These are phyloP conservation scores for Incumbomyces lentus DNA, from an alignment of 2,329 filamentous ascomycete species.

Conservation along the genomic window DNA sequence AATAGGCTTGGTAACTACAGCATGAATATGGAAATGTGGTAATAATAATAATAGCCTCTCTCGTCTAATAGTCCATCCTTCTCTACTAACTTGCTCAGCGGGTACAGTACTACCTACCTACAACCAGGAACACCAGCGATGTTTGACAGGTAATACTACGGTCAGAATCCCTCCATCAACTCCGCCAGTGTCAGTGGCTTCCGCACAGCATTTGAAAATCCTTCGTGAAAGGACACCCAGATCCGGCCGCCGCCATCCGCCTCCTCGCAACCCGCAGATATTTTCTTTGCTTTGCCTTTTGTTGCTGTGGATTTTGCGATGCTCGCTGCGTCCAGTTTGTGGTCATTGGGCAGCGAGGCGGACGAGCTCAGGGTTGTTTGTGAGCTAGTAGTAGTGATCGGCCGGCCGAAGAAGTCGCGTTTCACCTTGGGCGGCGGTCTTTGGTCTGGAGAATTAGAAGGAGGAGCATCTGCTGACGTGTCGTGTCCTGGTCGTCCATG, in stretches of 20 bases:
- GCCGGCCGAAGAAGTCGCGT: conserved; percentile 75
- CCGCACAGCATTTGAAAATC: conserved; percentile 81
- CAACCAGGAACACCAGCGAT: too few species aligned
- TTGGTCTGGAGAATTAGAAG: conserved; percentile 14
- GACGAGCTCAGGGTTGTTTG: conserved; percentile 21
- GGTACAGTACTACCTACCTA: too few species aligned
- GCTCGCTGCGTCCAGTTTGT: conserved; percentile 24
- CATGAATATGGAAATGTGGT: too few species aligned
- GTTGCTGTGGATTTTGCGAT: conserved; percentile 14
- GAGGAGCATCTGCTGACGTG: conserved; percentile 2
- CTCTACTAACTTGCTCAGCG: too few species aligned
- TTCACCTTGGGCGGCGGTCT: conserved; percentile 41
- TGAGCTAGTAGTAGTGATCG: conserved; percentile 37
- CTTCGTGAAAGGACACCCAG: conserved; percentile 85
- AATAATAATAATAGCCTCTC: too few species aligned
- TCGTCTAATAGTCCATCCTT: too few species aligned
- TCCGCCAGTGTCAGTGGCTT: conserved; percentile 77
- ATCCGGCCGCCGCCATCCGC: conserved; percentile 46
- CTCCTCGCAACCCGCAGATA: conserved; percentile 20
- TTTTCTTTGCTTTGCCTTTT: conserved; percentile 22
- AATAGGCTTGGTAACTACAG: too few species aligned
- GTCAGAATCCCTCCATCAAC: conserved; percentile 47
- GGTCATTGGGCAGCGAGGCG: conserved; percentile 18
- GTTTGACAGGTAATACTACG: background rate
- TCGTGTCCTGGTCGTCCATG: conserved; percentile 26